A percentile compares a stretch with the other conserved stretches of the same genome.
Evolutionary conservation across 2,329 filamentous ascomycete species (phyloP).

Genomic region (Sporothrix variecibatus): DNA sequence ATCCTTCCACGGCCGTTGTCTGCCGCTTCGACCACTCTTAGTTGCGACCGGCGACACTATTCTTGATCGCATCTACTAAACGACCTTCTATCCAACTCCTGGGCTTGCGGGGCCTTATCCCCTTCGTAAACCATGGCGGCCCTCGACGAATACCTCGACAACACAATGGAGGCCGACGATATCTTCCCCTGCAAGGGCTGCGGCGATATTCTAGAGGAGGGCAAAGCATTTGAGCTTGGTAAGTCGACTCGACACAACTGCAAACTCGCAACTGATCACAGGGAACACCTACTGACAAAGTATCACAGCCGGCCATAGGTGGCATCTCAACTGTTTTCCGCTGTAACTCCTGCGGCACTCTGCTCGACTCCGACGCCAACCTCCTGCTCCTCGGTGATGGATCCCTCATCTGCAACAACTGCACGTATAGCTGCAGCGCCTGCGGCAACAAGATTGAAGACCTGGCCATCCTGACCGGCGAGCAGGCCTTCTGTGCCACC

Average conservation of each 20-base stretch:
- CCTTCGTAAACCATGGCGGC: slow-evolving; percentile 44
- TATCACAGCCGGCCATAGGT: slow-evolving; percentile 82
- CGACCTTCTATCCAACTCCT: background rate
- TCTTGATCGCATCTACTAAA: background rate
- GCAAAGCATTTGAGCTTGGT: slow-evolving; percentile 98
- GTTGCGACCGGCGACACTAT: background rate
- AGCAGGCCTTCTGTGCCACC: slow-evolving; percentile 95
- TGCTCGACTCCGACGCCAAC: slow-evolving; percentile 97
- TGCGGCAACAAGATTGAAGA: slow-evolving; percentile 98
- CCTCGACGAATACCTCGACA: slow-evolving; percentile 65
- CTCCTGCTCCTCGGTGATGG: slow-evolving; percentile 95
- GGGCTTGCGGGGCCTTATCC: background rate
- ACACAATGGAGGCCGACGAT: slow-evolving; percentile 75
- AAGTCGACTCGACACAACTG: slow-evolving; percentile 38
- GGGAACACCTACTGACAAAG: background rate
- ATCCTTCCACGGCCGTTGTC: background rate
- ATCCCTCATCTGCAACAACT: slow-evolving; percentile 98
- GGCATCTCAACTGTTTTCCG: slow-evolving; percentile 99
- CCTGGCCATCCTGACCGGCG: slow-evolving; percentile 92
- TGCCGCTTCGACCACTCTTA: slow-evolving; percentile 3
- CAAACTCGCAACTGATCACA: background rate
- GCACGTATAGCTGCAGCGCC: slow-evolving; percentile 96
- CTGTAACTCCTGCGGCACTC: slow-evolving; percentile 91
- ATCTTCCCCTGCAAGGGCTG: slow-evolving; percentile 90
- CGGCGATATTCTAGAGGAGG: slow-evolving; percentile 97